Evolutionary conservation across 371 early-diverging fungal genomes (phyloP), one percentile per base, ranked within the genome.

Genomic region (Mucor velutinosus): DNA sequence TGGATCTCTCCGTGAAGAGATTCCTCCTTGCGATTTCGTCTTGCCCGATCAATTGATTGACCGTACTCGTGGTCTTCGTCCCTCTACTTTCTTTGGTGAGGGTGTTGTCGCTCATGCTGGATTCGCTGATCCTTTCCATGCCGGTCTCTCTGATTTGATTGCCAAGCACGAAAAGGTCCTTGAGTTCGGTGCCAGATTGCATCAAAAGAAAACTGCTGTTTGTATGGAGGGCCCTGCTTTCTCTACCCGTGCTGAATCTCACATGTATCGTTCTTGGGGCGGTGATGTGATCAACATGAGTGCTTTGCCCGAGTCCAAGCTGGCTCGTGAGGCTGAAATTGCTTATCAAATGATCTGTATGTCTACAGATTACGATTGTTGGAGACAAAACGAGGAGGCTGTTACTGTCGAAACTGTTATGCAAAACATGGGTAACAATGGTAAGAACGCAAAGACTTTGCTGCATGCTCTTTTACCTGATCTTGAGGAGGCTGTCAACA

Each of bases 291-390:
- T 99, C 89, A 99, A 99, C 88, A 99, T 99, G 99, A 91, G 94
- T 32, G 95, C 87, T 21, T 74, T 98, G 61, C 97, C 98, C 25
- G 99, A 99, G 78, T 86, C 98, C 67, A 99, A 99, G 80, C 84
- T 99, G 45, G 99, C 99, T 19, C 87, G 95, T 58, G 99, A 99
- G 80, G 97, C 97, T 41, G 99, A 98, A 82, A 95, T 99, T 62
- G 95, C 94, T 14, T 99, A 99, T 75, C 95, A 95, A 72, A 93
- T 97, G 92, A 87, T 99, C 17, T 98, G 98, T 86, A 99, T 99
- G 99, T 89, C 94, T n/a, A 99, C 99, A 47, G 99, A 99, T 82
- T 99, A 97, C 71, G 99, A 99, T 76, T 95, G 96, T 84, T 99
- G 99, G 99, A 89, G 93, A 74, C 92, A 86, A 60, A 85, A 89